Conservation (phyloP, 1,284 basidiomycete species). For the Phylloboletellus chloephorus region DNA sequence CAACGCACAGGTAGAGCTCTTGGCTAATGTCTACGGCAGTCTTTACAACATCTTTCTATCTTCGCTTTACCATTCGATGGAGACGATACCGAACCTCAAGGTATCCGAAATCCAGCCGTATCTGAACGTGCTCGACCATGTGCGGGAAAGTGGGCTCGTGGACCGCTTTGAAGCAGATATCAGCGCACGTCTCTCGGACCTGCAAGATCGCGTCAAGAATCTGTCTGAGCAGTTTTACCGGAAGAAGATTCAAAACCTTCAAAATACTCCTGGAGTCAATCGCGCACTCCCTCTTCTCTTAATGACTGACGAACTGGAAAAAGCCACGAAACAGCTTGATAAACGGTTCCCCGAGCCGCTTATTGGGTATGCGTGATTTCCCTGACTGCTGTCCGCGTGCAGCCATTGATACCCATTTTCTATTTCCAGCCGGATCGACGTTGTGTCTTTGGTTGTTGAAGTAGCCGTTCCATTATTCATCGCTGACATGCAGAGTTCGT, state of each 20-base stretch:
- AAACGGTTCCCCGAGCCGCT: conserved; percentile 82
- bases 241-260: conserved; percentile 63
- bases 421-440: conserved; percentile 58
- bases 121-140: conserved; percentile 63
- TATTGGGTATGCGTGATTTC: conserved; percentile 53
- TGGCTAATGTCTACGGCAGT: conserved; percentile 58
- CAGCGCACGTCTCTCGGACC: conserved; percentile 56
- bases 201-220: conserved; percentile 64
- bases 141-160: conserved; percentile 65
- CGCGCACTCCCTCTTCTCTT: conserved; percentile 73
- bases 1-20: conserved; percentile 52
- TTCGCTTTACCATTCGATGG: conserved; percentile 80
- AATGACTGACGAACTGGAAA: conserved; percentile 88
- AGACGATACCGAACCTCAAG: conserved; percentile 68
- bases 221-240: conserved; percentile 70
- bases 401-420: conserved; percentile 10
- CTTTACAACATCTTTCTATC: conserved; percentile 89
- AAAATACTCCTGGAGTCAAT: conserved; percentile 66
- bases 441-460: conserved; percentile 75
- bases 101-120: conserved; percentile 60
- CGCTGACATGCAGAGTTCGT: conserved; percentile 68
- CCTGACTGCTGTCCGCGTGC: neutral
- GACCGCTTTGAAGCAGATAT: conserved; percentile 65
- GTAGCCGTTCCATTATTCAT: conserved; percentile 73
- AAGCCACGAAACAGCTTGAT: conserved; percentile 74